A percentile compares a stretch with the other conserved stretches of the same genome.
phyloP scores from a whole-genome alignment of 2,329 filamentous ascomycete species.

The Aquanectria penicillioides region DNA sequence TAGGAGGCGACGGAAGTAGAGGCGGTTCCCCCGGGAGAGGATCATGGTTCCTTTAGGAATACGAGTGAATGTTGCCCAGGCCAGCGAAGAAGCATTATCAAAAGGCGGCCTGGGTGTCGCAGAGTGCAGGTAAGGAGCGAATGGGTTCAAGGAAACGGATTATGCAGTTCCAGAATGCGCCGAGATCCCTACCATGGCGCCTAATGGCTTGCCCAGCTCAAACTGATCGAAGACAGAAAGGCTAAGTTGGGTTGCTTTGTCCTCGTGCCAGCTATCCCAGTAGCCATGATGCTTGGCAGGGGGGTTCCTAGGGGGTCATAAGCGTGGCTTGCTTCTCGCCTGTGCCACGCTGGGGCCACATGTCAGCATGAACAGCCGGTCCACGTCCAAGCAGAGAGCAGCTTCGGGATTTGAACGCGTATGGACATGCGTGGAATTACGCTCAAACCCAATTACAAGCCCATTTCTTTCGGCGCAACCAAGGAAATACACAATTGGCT shows the following conservation, averaged over 20 bases:
- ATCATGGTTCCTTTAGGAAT: slow-evolving; percentile 41
- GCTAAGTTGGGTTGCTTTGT: not conserved
- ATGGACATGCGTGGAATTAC: no score
- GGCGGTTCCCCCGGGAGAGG: slow-evolving; percentile 42
- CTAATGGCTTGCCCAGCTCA: slow-evolving; percentile 6
- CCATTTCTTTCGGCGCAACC: not conserved
- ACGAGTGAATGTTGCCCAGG: slow-evolving; percentile 23
- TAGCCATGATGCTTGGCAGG: slow-evolving; percentile 13
- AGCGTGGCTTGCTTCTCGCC: not conserved
- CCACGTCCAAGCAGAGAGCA: no score
- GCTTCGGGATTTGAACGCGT: no score
- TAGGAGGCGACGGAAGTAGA: slow-evolving; percentile 50
- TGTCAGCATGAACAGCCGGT: not conserved
- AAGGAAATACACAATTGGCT: slow-evolving; percentile 8
- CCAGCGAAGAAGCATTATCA: slow-evolving; percentile 37
- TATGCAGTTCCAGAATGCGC: not conserved
- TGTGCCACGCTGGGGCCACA: not conserved
- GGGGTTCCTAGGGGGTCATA: slow-evolving; percentile 1
- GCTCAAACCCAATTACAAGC: no score
- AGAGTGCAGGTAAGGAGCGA: not conserved
- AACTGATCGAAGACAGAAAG: not conserved
- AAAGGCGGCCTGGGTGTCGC: slow-evolving; percentile 11
- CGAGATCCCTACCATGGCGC: slow-evolving; percentile 6
- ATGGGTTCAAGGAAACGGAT: not conserved
- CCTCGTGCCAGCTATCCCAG: slow-evolving; percentile 9